Percentiles rank a stretch among this genome's conserved stretches.
Conservation (phyloP, 352 stramenopile genomes). For the Globisporangium megalacanthum region DNA sequence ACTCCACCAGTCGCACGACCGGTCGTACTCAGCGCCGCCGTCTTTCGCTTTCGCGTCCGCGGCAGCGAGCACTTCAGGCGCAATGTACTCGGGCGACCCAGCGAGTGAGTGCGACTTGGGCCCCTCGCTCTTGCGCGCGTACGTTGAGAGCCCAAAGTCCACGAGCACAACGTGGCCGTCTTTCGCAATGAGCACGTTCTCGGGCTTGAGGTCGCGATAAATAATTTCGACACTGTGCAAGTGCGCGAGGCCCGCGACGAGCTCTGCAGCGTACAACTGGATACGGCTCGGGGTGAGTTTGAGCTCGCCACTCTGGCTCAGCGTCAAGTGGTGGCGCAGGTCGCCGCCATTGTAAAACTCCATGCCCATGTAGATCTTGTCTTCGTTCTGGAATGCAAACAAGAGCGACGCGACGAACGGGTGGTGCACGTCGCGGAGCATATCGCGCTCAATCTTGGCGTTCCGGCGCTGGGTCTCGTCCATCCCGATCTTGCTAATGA, state of each 20-base stretch:
- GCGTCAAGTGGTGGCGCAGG: slow-evolving; percentile 80
- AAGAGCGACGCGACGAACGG: slow-evolving; percentile 96
- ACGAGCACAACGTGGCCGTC: slow-evolving; percentile 88
- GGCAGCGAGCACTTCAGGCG: slow-evolving; percentile 84
- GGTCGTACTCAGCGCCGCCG: slow-evolving; percentile 54
- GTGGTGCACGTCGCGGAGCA: slow-evolving; percentile 93
- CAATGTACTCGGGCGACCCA: slow-evolving; percentile 89
- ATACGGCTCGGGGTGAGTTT: slow-evolving; percentile 66
- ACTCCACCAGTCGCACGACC: slow-evolving; percentile 89
- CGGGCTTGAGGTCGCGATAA: slow-evolving; percentile 85
- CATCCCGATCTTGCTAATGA: slow-evolving; percentile 88
- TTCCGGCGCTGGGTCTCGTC: slow-evolving; percentile 77
- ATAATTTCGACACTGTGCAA: slow-evolving; percentile 89
- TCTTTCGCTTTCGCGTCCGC: slow-evolving; percentile 35
- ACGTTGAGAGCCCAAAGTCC: slow-evolving; percentile 89
- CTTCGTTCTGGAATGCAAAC: slow-evolving; percentile 97
- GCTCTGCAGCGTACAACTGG: slow-evolving; percentile 81
- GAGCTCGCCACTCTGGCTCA: slow-evolving; percentile 60
- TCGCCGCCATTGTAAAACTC: slow-evolving; percentile 98
- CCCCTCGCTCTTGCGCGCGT: slow-evolving; percentile 32
- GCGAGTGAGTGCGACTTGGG: slow-evolving; percentile 70
- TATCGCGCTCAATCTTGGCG: slow-evolving; percentile 91
- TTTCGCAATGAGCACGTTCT: slow-evolving; percentile 85
- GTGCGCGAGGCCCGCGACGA: slow-evolving; percentile 79
- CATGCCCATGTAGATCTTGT: slow-evolving; percentile 98